Evolutionary conservation across 805 yeast genomes (phyloP).

Genomic region (Lachancea waltii): DNA sequence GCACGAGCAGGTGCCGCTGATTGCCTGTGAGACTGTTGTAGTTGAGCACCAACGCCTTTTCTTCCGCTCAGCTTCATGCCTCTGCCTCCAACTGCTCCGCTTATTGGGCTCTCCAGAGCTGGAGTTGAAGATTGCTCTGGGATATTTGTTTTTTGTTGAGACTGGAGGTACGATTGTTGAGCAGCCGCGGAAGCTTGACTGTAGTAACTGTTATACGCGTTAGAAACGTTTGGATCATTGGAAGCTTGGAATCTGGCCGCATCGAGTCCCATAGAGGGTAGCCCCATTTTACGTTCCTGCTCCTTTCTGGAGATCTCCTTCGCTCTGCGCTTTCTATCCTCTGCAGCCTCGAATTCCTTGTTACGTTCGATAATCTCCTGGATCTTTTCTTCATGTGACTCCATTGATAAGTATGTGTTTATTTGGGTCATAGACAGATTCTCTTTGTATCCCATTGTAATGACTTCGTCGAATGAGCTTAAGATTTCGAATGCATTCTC

Average conservation of each 20-base stretch:
- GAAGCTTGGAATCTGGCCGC: constrained; percentile 22
- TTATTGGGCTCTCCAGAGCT: constrained; percentile 8
- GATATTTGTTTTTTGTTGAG: constrained; percentile 4
- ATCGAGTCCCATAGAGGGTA: constrained; percentile 28
- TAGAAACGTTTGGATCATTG: constrained; percentile 31
- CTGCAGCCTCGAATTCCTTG: constrained; percentile 94
- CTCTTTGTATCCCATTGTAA: constrained; percentile 85
- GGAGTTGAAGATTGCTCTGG: constrained; percentile 13
- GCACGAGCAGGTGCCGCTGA: constrained; percentile 13
- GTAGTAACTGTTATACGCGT: constrained; percentile 35
- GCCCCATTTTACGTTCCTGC: constrained; percentile 34
- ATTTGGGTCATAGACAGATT: constrained; percentile 76
- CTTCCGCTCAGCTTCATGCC: constrained; percentile 13
- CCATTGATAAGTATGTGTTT: constrained; percentile 89
- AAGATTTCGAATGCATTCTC: constrained; percentile 82
- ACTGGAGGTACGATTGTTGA: constrained; percentile 30
- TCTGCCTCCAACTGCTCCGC: no score
- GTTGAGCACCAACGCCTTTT: constrained; percentile 9
- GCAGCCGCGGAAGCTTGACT: constrained; percentile 35
- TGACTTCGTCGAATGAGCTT: constrained; percentile 90
- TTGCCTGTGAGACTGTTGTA: constrained; percentile 14
- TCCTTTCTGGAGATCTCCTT: constrained; percentile 81
- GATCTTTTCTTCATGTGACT: constrained; percentile 96
- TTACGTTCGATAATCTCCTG: constrained; percentile 96
- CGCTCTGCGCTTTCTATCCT: constrained; percentile 93